phyloP scores from a whole-genome alignment of 768 basidiomycete genomes.

The Xerocomus spinulosus region DNA sequence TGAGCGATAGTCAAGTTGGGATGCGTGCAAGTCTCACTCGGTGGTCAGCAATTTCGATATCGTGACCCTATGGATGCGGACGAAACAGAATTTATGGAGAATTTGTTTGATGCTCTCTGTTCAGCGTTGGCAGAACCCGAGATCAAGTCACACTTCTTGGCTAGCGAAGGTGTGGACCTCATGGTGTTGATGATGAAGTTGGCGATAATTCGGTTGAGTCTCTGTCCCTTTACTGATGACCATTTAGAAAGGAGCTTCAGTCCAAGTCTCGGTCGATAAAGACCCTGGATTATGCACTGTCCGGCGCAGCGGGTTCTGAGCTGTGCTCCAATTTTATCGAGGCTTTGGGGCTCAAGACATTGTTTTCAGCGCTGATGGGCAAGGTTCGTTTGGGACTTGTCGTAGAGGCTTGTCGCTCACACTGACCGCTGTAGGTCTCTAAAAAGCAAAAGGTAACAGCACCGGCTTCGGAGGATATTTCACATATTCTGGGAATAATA shows the following conservation, averaged over 20 bases:
- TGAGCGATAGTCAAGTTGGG: conserved; percentile 38
- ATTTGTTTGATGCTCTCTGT: conserved; percentile 87
- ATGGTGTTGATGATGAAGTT: conserved; percentile 99
- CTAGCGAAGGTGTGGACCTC: conserved; percentile 89
- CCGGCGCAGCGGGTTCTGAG: conserved; percentile 61
- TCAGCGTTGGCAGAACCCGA: conserved; percentile 75
- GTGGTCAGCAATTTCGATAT: conserved; percentile 73
- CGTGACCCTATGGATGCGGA: conserved; percentile 83
- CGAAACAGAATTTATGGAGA: conserved; percentile 98
- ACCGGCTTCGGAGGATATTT: conserved; percentile 72
- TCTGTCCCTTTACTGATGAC: conserved; percentile 1
- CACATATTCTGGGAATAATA: conserved; percentile 84
- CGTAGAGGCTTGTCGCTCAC: conserved; percentile 8
- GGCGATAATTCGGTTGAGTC: conserved; percentile 21
- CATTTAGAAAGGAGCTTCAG: conserved; percentile 70
- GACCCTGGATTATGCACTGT: conserved; percentile 85
- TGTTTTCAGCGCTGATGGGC: conserved; percentile 92
- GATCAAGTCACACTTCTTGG: conserved; percentile 79
- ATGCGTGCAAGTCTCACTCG: conserved; percentile 10
- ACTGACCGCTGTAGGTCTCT: conserved; percentile 29
- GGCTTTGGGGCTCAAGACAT: conserved; percentile 77
- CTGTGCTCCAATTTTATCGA: conserved; percentile 86
- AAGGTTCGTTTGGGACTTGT: conserved; percentile 52
- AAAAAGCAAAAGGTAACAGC: conserved; percentile 63
- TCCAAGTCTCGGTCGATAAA: conserved; percentile 85